Percentiles rank a stretch among this genome's conserved stretches.
Conservation (phyloP, 1,139 yeast genomes). For the Arxiozyma slooffiae region DNA sequence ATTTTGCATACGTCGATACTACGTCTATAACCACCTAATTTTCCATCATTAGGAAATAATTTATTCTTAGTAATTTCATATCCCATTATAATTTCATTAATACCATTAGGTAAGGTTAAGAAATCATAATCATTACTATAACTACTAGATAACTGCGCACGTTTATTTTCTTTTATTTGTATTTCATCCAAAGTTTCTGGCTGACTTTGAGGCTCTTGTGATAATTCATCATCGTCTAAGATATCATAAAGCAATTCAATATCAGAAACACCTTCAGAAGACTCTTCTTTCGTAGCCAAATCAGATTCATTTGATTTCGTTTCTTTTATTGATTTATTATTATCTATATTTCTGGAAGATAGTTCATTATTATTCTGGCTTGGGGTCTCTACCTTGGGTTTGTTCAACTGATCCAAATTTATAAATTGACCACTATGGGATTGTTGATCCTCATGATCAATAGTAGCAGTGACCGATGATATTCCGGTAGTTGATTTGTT, state of each 20-base stretch:
- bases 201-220: constrained; percentile 21
- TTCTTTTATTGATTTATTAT: background rate
- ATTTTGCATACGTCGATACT: constrained; percentile 23
- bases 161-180: constrained; percentile 6
- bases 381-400: background rate
- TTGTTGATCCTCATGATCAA: constrained; percentile 19
- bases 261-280: constrained; percentile 15
- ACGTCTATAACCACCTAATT: constrained; percentile 24
- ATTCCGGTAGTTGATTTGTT: constrained; percentile 2
- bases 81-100: constrained; percentile 43
- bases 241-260: constrained; percentile 14
- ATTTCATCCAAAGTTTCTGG: constrained; percentile 13
- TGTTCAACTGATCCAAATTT: background rate
- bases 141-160: constrained; percentile 10
- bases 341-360: background rate
- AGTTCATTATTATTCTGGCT: background rate
- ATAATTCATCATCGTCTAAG: constrained; percentile 20
- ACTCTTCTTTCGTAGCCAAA: constrained; percentile 17
- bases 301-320: background rate
- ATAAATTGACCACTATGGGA: constrained; percentile 11
- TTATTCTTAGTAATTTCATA: constrained; percentile 20
- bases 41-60: constrained; percentile 17
- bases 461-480: constrained; percentile 15
- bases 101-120: constrained; percentile 56
- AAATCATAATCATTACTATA: constrained; percentile 31